Evolutionary conservation across 495 filamentous ascomycete genomes (phyloP).

Genomic region (Aspergillus heteromorphus): DNA sequence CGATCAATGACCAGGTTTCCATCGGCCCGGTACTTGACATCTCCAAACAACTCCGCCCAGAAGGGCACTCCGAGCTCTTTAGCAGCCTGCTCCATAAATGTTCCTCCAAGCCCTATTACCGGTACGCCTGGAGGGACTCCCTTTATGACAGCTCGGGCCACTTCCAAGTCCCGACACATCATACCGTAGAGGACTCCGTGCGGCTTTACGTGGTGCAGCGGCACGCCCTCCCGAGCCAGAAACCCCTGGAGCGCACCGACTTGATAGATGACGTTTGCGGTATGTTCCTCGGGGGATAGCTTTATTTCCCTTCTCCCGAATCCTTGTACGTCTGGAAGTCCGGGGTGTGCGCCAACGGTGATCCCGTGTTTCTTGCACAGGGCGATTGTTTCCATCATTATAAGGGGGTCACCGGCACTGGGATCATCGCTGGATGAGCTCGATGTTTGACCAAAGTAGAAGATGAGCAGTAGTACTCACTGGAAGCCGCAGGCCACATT

Average conservation of each 20-base stretch:
- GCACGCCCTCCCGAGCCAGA: conserved; percentile 48
- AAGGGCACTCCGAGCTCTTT: conserved; percentile 51
- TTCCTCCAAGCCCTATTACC: conserved; percentile 54
- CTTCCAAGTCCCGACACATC: conserved; percentile 49
- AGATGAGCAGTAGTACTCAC: background rate
- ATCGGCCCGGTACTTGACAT: conserved; percentile 52
- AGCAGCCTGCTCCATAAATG: conserved; percentile 46
- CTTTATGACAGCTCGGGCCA: conserved; percentile 46
- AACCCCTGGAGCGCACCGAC: conserved; percentile 55
- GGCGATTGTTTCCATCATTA: conserved; percentile 54
- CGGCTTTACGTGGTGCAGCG: conserved; percentile 56
- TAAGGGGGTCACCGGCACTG: conserved; percentile 49
- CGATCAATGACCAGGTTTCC: conserved; percentile 49
- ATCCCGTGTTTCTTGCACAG: conserved; percentile 51
- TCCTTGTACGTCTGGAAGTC: conserved; percentile 56
- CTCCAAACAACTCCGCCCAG: conserved; percentile 51
- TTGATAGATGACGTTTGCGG: conserved; percentile 53
- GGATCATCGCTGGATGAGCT: background rate
- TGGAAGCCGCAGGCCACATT: conserved; percentile 62
- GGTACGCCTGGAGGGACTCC: conserved; percentile 47
- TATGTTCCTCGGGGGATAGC: conserved; percentile 49
- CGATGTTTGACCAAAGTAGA: background rate
- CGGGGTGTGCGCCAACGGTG: conserved; percentile 54
- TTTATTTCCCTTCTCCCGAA: conserved; percentile 57
- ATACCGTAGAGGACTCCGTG: conserved; percentile 53